Evolutionary conservation across 2,329 filamentous ascomycete genomes (phyloP).

Genomic region (Ramularia endophylla): DNA sequence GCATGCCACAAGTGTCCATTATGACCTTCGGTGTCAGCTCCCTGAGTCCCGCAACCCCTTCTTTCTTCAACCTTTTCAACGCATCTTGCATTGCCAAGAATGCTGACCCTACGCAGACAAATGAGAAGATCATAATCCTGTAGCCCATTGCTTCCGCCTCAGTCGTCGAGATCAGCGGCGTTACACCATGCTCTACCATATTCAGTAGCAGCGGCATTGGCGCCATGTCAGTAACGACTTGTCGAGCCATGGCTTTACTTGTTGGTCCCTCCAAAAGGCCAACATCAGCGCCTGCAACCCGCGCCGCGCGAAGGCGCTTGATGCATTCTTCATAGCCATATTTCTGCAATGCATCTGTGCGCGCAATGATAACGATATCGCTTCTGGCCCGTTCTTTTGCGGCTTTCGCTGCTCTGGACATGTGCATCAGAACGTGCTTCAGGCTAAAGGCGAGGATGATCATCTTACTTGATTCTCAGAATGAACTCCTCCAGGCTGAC

Average conservation of each 20-base stretch:
- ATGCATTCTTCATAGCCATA: conserved; percentile 52
- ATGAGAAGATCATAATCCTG: conserved; percentile 47
- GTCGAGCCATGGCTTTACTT: conserved; percentile 44
- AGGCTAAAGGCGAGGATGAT: too few relatives aligned
- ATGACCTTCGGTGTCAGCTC: conserved; percentile 12
- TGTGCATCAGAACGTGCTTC: too few relatives aligned
- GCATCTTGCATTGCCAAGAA: conserved; percentile 10
- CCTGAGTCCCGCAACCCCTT: conserved; percentile 9
- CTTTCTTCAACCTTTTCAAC: conserved; percentile 11
- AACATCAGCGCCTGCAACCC: conserved; percentile 51
- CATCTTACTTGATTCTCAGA: conserved; percentile 43
- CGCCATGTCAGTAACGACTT: conserved; percentile 42
- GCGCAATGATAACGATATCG: conserved; percentile 58
- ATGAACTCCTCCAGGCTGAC: conserved; percentile 46
- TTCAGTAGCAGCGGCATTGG: conserved; percentile 50
- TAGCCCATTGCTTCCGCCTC: conserved; percentile 52
- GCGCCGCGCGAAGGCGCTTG: conserved; percentile 43
- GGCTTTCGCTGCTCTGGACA: conserved; percentile 39
- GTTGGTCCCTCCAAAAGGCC: conserved; percentile 54
- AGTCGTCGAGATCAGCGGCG: conserved; percentile 45
- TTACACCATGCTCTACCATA: conserved; percentile 51
- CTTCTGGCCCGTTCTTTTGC: conserved; percentile 43
- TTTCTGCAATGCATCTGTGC: conserved; percentile 54
- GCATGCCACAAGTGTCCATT: conserved; percentile 13
- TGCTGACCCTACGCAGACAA: conserved; percentile 12